phyloP scores from a whole-genome alignment of 306 rosid genomes.

The Quercus gilva region DNA sequence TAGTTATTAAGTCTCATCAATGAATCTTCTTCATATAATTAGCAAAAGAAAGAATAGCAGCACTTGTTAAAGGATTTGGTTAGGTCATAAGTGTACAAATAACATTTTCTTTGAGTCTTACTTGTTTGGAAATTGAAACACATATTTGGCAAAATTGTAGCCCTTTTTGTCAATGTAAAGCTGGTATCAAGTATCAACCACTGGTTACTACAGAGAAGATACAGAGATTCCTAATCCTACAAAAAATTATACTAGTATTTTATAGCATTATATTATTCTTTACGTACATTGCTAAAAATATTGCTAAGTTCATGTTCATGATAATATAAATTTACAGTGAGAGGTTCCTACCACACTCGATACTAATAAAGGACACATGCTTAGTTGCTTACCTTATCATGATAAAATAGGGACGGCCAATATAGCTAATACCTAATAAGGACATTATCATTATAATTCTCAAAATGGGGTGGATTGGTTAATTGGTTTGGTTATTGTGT shows the following conservation, averaged over 20 bases:
- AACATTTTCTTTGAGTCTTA: no score
- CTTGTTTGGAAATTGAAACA: neutral
- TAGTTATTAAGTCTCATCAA: no score
- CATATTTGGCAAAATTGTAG: neutral
- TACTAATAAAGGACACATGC: no score
- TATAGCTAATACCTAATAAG: neutral
- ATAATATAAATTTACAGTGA: neutral
- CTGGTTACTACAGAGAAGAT: neutral
- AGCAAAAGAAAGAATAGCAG: neutral
- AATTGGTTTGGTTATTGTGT: neutral
- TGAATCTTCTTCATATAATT: no score
- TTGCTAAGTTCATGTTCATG: neutral
- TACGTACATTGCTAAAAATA: no score
- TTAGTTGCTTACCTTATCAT: no score
- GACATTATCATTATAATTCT: neutral
- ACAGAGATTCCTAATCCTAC: neutral
- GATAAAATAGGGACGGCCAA: no score
- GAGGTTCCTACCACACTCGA: neutral
- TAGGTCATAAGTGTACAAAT: no score
- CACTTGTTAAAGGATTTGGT: neutral
- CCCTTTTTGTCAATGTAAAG: neutral
- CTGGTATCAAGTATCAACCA: neutral
- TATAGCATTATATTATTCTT: no score
- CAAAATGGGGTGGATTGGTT: neutral
- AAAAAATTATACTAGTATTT: no score